These are phyloP conservation scores for Neopestalotiopsis clavispora DNA, from an alignment of 2,329 filamentous ascomycete genomes.

Conservation along the genomic window DNA sequence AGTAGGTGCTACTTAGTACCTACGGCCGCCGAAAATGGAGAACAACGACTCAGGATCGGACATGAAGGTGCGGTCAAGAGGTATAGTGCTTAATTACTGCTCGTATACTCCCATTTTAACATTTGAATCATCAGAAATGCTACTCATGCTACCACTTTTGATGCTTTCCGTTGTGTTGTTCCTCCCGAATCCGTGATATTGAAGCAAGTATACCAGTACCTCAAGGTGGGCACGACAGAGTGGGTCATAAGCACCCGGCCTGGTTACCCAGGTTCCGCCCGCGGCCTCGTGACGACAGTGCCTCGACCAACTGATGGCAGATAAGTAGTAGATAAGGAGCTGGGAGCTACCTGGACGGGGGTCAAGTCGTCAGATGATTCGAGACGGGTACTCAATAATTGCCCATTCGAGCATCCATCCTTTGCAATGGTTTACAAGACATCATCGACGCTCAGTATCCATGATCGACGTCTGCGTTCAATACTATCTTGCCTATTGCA, in stretches of 20 bases:
- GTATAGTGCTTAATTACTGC: neutral
- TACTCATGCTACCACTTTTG: neutral
- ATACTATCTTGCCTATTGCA: neutral
- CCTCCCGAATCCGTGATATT: neutral
- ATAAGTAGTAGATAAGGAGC: conserved; percentile 4
- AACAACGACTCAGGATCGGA: neutral
- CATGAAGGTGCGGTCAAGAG: neutral
- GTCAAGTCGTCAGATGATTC: neutral
- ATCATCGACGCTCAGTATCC: neutral
- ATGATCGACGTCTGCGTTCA: neutral
- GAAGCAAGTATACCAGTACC: neutral
- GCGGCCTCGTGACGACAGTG: conserved; percentile 10
- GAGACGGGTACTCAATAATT: neutral
- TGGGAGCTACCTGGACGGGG: neutral
- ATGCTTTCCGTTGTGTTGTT: neutral
- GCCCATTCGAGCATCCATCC: neutral
- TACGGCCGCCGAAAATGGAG: neutral
- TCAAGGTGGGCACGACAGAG: conserved; percentile 1
- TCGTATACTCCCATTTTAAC: neutral
- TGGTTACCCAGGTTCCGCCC: conserved; percentile 13
- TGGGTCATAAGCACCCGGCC: conserved; percentile 5
- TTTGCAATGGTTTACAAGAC: neutral
- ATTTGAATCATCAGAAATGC: neutral
- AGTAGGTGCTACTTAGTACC: neutral
- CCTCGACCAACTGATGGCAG: conserved; percentile 2